Conservation (phyloP, 1,284 basidiomycete species). For the Leucoagaricus sp. region DNA sequence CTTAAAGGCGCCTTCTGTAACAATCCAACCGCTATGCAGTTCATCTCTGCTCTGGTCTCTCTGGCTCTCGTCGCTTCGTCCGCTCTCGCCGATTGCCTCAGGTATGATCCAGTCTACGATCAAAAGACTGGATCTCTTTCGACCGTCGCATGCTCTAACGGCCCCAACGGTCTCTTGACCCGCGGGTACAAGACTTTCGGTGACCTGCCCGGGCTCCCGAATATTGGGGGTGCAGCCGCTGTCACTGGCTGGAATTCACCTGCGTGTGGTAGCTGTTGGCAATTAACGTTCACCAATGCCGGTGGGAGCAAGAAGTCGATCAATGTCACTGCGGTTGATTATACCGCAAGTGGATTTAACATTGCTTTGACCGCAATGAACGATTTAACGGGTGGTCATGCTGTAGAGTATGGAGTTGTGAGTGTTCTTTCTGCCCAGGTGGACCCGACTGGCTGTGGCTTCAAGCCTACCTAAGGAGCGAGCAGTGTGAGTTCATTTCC, state of each 20-base stretch:
- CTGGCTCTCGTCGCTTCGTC: conserved; percentile 21
- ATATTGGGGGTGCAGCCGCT: conserved; percentile 44
- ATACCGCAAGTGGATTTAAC: conserved; percentile 39
- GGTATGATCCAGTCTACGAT: conserved; percentile 46
- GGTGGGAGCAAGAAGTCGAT: conserved; percentile 32
- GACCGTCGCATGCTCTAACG: conserved; percentile 46
- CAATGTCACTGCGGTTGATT: conserved; percentile 43
- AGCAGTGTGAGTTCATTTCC: conserved; percentile 18
- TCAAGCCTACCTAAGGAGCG: conserved; percentile 16
- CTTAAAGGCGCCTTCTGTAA: conserved; percentile 1
- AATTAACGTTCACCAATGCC: conserved; percentile 39
- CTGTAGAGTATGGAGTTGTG: conserved; percentile 36
- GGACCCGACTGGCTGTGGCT: conserved; percentile 35
- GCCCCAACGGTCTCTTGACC: conserved; percentile 47
- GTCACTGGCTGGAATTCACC: conserved; percentile 45
- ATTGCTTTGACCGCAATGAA: conserved; percentile 44
- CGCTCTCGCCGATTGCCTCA: conserved; percentile 33
- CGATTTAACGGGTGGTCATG: conserved; percentile 39
- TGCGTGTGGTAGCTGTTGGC: conserved; percentile 52
- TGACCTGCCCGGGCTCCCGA: conserved; percentile 41
- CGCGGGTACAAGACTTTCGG: conserved; percentile 41
- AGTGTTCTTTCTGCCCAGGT: conserved; percentile 37
- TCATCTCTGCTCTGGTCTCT: conserved; percentile 22
- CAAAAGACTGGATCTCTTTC: conserved; percentile 32
- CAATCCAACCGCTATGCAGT: conserved; percentile 26